Conservation (phyloP, 164 flowering plant genomes). For the Chimonanthus praecox region DNA sequence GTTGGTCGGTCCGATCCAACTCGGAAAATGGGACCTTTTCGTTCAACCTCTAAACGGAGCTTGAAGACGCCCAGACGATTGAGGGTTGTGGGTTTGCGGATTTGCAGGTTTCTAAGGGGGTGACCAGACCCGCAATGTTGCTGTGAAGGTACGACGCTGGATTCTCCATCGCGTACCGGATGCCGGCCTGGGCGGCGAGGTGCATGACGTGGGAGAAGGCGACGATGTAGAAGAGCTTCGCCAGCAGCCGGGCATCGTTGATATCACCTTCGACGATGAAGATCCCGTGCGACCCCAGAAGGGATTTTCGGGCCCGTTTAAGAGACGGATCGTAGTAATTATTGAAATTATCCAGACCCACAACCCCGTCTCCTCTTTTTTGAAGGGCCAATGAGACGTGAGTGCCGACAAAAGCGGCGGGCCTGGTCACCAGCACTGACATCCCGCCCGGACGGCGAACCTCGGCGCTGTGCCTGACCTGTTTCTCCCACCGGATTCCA, state of each 20-base stretch:
- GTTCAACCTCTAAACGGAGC: constrained; percentile 22
- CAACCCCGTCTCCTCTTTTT: constrained; percentile 26
- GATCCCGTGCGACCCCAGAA: constrained; percentile 13
- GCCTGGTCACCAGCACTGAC: constrained; percentile 20
- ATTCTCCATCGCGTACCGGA: constrained; percentile 21
- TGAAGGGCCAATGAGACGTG: constrained; percentile 22
- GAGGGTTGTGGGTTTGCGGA: constrained; percentile 20
- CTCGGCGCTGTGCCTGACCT: constrained; percentile 18
- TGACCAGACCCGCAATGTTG: constrained; percentile 19
- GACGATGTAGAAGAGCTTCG: constrained; percentile 19
- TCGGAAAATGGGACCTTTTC: constrained; percentile 21
- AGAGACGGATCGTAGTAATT: constrained; percentile 21
- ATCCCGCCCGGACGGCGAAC: constrained; percentile 6
- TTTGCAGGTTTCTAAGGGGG: constrained; percentile 14
- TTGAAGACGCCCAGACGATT: constrained; percentile 21
- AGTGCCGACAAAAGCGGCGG: constrained; percentile 20
- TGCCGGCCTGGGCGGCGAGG: constrained; percentile 23
- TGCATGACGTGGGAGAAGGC: constrained; percentile 25
- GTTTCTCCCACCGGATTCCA: constrained; percentile 21
- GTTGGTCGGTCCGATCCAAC: constrained; percentile 18
- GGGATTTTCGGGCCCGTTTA: constrained; percentile 12
- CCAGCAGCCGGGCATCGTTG: constrained; percentile 15
- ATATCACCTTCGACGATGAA: constrained; percentile 21
- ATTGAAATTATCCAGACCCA: constrained; percentile 25
- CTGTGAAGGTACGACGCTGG: constrained; percentile 19